phyloP scores from a whole-genome alignment of 805 yeast genomes.

The Metschnikowia koreensis region DNA sequence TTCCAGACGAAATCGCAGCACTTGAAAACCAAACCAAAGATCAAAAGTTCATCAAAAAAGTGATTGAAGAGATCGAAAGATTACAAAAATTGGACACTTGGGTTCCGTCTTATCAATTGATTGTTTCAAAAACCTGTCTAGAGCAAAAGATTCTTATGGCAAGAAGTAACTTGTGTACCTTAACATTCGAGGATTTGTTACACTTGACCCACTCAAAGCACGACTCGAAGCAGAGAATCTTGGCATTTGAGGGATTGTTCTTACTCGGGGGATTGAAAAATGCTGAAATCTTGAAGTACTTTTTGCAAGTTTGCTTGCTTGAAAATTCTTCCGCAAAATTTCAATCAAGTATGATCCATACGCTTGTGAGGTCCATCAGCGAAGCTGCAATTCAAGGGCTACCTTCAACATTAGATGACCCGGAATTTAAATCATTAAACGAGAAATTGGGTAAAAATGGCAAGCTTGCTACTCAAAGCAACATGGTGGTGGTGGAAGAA shows the following conservation, averaged over 20 bases:
- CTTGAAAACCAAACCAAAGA: conserved; percentile 13
- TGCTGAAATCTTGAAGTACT: conserved; percentile 55
- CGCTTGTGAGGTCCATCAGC: conserved; percentile 55
- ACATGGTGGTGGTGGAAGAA: conserved; percentile 59
- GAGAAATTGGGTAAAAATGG: conserved; percentile 20
- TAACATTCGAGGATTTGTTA: conserved; percentile 55
- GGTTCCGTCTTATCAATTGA: conserved; percentile 70
- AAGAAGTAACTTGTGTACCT: conserved; percentile 48
- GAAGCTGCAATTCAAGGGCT: conserved; percentile 65
- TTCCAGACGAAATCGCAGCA: background rate
- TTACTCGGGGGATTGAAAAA: conserved; percentile 77
- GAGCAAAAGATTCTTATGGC: conserved; percentile 60
- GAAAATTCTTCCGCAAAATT: conserved; percentile 51
- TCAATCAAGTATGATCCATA: conserved; percentile 46
- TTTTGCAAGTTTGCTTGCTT: conserved; percentile 54
- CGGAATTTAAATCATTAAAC: conserved; percentile 50
- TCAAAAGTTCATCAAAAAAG: conserved; percentile 25
- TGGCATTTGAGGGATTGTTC: conserved; percentile 70
- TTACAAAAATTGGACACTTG: conserved; percentile 78
- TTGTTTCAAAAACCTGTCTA: conserved; percentile 56
- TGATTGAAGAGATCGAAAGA: conserved; percentile 66
- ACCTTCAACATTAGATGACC: conserved; percentile 58
- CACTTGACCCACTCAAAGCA: conserved; percentile 49
- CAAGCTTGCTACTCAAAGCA: conserved; percentile 15
- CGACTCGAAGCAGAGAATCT: conserved; percentile 53